A percentile compares a stretch with the other conserved stretches of the same genome.
These are phyloP conservation scores for Parafenestella ontariensis DNA, from an alignment of 2,329 filamentous ascomycete genomes.

Conservation along the genomic window DNA sequence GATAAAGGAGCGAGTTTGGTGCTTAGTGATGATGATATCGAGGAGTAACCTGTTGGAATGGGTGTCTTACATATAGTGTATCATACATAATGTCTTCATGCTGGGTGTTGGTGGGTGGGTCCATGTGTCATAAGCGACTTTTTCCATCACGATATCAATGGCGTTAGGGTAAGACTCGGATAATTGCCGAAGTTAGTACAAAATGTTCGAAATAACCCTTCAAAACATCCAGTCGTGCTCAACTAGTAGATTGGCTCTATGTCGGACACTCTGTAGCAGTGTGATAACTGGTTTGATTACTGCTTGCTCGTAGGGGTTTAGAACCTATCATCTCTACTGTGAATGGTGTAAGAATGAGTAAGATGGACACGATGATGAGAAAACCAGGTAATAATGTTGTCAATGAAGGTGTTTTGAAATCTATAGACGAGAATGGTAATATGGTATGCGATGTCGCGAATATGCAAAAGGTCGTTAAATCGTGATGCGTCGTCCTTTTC, in stretches of 20 bases:
- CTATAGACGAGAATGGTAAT: constrained; percentile 12
- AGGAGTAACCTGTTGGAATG: constrained; percentile 39
- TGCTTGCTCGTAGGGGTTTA: not conserved
- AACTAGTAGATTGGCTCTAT: not conserved
- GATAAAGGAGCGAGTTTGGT: constrained; percentile 47
- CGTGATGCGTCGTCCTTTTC: constrained; percentile 1
- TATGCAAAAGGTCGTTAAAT: constrained; percentile 12
- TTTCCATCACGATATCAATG: not conserved
- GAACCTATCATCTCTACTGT: not conserved
- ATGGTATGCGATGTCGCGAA: constrained; percentile 21
- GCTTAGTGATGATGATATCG: constrained; percentile 58
- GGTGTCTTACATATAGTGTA: not conserved
- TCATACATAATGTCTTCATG: not conserved
- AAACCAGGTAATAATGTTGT: not conserved
- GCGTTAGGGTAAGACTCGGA: not conserved
- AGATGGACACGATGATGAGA: not conserved
- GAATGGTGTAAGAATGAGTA: not conserved
- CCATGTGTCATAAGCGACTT: not conserved
- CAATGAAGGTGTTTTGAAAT: not conserved
- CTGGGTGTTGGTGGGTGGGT: not conserved
- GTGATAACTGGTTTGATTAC: not conserved
- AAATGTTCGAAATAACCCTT: not conserved
- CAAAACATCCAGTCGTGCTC: no score
- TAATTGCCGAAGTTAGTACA: not conserved
- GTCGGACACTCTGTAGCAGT: not conserved